Base-by-base conservation (phyloP, 257 asterid genomes). In the Solanum okadae region DNA sequence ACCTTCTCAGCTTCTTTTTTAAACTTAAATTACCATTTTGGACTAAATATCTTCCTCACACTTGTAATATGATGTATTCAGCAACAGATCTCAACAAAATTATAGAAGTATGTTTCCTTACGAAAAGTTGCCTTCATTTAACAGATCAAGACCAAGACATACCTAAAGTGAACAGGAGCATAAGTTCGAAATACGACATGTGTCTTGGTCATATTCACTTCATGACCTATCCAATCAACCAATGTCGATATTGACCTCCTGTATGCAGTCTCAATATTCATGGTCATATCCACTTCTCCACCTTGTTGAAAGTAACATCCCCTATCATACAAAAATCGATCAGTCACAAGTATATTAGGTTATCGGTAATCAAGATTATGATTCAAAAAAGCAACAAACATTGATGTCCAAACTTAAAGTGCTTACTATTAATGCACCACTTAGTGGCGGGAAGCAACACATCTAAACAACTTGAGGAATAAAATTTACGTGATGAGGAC, bases 101-200 rank as follows among this genome's bases (percentile, higher is more conserved):
- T 23, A 23, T 76, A 23, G 22, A 38, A 44, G 33, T 38, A 23
- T 76, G 83, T 37, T 37, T 13, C 12, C 33, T 4, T 44, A 44
- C 1, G 65, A 59, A 46, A 81, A 15, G 15, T 25, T 8, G 2
- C 65, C 85, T 78, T 78, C 85, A 78, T 25, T 78, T 16, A 78
- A 25, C 85, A 42, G 85, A 42, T 42, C 15, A 42, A 79, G 65
- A 79, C 65, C 38, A 79, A 88, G 40, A 73, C 78, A 77, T 73
- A 88, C 90, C 90, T 88, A 81, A 88, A 88, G 42, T 88, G 90
- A 9, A 88, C 90, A 61, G 90, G 90, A 52, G 90, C 86, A 85
- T 88, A 88, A 27, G 88, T 84, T 11, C 90, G 88, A 59, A 88
- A 88, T 35, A 88, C 15, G 12, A 88, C 82, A 49, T 72, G 77